These are phyloP conservation scores for Tulasnella sp. DNA, from an alignment of 768 basidiomycete genomes.

Conservation along the genomic window DNA sequence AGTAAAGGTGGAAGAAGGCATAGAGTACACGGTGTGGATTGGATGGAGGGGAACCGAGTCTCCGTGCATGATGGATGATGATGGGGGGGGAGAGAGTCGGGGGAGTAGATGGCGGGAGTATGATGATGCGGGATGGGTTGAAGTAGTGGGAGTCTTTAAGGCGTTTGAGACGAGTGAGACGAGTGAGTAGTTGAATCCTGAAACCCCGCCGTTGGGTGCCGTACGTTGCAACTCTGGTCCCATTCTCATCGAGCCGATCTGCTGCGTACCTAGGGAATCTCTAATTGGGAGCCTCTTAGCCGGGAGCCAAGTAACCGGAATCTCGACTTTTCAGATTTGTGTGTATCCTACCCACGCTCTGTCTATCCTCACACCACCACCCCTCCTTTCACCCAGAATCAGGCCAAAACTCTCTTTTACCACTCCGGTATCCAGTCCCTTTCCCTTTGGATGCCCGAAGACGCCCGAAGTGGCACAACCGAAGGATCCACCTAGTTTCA, in stretches of 20 bases:
- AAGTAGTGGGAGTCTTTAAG: not conserved
- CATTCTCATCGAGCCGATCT: not conserved
- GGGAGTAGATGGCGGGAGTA: not conserved
- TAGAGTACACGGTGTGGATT: conserved; percentile 10
- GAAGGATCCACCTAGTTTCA: not conserved
- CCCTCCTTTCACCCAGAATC: not conserved
- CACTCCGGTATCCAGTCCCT: not conserved
- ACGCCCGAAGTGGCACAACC: not conserved
- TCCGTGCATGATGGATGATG: not conserved
- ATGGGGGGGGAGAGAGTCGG: not conserved
- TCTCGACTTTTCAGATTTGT: not conserved
- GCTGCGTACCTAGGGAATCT: not conserved
- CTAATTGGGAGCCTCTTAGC: not conserved
- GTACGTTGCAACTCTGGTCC: not conserved
- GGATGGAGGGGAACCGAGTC: conserved; percentile 13
- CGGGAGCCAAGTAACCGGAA: not conserved
- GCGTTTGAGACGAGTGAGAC: not conserved
- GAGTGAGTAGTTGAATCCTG: not conserved
- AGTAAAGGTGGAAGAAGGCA: not conserved
- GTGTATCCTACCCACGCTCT: not conserved
- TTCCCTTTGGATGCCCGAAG: not conserved
- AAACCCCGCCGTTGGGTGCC: not conserved
- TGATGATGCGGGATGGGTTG: not conserved
- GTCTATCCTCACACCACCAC: not conserved
- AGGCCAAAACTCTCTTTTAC: not conserved